A percentile compares a stretch with the other conserved stretches of the same genome.
These are phyloP conservation scores for Myxozyma monticola DNA, from an alignment of 805 yeast species.

Conservation along the genomic window DNA sequence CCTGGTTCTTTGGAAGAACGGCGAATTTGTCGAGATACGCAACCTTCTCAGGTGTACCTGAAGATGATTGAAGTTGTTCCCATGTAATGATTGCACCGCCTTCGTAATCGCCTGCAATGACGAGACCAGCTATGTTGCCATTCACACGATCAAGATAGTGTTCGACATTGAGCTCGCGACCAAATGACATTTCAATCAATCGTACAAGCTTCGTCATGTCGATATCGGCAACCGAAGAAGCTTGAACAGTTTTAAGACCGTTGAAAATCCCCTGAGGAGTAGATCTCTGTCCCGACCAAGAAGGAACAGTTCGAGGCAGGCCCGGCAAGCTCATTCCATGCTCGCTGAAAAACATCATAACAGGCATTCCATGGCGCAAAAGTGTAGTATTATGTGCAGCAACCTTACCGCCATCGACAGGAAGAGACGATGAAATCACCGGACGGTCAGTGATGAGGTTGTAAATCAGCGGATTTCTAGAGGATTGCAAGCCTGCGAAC, in stretches of 20 bases:
- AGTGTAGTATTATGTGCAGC: constrained; percentile 66
- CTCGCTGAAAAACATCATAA: constrained; percentile 42
- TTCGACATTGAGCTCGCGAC: constrained; percentile 60
- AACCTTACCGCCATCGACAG: constrained; percentile 58
- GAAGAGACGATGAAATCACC: constrained; percentile 84
- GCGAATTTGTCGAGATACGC: constrained; percentile 95
- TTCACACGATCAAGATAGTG: constrained; percentile 69
- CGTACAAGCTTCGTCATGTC: constrained; percentile 57
- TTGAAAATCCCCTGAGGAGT: constrained; percentile 1
- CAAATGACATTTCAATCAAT: constrained; percentile 79
- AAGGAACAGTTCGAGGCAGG: not conserved
- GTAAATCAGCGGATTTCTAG: constrained; percentile 76
- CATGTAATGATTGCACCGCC: constrained; percentile 92
- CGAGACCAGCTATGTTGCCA: constrained; percentile 66
- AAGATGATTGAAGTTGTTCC: constrained; percentile 50
- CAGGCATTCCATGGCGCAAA: constrained; percentile 70
- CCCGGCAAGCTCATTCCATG: constrained; percentile 44
- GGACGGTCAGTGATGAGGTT: constrained; percentile 91
- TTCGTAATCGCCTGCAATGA: constrained; percentile 90
- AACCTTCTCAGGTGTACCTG: constrained; percentile 43
- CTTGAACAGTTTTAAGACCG: constrained; percentile 2
- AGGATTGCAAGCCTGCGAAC: constrained; percentile 55
- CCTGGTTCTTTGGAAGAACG: constrained; percentile 78
- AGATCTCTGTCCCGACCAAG: not conserved
- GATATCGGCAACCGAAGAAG: constrained; percentile 37